Evolutionary conservation across 1,139 yeast genomes (phyloP).

Genomic region (Taiozyma onychis): DNA sequence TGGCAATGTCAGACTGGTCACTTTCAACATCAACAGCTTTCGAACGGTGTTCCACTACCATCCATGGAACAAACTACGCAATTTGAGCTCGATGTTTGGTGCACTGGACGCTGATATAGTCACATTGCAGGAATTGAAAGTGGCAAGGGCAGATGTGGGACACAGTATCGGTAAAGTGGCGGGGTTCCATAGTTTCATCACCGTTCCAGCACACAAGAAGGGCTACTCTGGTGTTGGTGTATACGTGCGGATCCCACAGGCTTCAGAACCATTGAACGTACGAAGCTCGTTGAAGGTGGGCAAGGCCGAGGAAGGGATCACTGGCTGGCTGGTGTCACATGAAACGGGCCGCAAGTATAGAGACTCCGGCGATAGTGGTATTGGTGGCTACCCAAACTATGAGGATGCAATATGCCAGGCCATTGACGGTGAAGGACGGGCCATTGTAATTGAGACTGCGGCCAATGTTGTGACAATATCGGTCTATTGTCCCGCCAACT

Average conservation of each 20-base stretch:
- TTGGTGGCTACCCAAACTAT: slow-evolving; percentile 6
- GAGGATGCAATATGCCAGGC: slow-evolving; percentile 36
- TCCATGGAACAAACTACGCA: slow-evolving; percentile 66
- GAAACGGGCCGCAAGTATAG: slow-evolving; percentile 17
- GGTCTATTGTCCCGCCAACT: slow-evolving; percentile 91
- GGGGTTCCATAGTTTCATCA: slow-evolving; percentile 58
- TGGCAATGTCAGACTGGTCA: slow-evolving; percentile 37
- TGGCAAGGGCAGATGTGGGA: slow-evolving; percentile 45
- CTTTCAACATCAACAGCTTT: slow-evolving; percentile 85
- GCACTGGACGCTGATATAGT: slow-evolving; percentile 67
- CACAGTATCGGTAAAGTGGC: slow-evolving; percentile 49
- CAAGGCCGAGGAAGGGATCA: slow-evolving; percentile 86
- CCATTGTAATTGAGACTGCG: slow-evolving; percentile 68
- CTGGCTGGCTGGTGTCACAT: slow-evolving; percentile 50
- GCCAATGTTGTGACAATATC: slow-evolving; percentile 58
- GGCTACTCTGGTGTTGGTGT: slow-evolving; percentile 95
- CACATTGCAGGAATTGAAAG: slow-evolving; percentile 80
- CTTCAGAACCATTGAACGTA: slow-evolving; percentile 34
- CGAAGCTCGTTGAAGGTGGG: slow-evolving; percentile 42
- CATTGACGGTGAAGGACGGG: slow-evolving; percentile 82
- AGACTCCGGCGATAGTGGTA: neutral
- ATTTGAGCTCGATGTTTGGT: slow-evolving; percentile 46
- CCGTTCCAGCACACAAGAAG: slow-evolving; percentile 59
- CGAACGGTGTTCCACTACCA: slow-evolving; percentile 74
- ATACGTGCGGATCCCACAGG: slow-evolving; percentile 53